phyloP scores from a whole-genome alignment of 164 flowering plant species.

The Piper betle region DNA sequence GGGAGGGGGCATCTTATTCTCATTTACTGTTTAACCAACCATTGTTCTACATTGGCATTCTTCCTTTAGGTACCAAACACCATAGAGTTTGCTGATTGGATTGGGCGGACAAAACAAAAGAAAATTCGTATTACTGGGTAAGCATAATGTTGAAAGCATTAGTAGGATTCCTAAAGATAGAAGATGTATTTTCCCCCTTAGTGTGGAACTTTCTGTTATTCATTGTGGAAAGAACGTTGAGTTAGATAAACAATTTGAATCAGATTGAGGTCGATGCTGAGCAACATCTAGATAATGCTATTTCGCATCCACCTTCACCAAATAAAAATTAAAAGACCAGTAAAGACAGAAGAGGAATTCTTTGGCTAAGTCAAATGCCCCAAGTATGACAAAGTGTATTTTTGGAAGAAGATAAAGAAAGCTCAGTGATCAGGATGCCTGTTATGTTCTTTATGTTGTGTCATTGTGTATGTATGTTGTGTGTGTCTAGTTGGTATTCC shows the following conservation, averaged over 20 bases:
- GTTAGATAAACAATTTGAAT: neutral
- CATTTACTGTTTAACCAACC: neutral
- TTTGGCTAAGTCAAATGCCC: too few relatives aligned
- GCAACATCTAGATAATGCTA: too few relatives aligned
- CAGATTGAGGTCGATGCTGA: too few relatives aligned
- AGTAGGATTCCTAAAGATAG: neutral
- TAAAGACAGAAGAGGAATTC: too few relatives aligned
- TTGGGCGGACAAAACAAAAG: conserved; percentile 94
- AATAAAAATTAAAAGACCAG: too few relatives aligned
- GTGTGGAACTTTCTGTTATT: neutral
- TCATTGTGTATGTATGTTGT: too few relatives aligned
- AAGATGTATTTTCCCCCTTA: neutral
- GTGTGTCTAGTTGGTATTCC: too few relatives aligned
- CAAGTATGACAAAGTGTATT: too few relatives aligned
- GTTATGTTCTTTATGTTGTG: too few relatives aligned
- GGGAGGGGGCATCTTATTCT: neutral
- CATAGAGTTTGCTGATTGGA: conserved; percentile 96
- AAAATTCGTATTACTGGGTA: conserved; percentile 89
- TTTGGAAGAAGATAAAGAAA: too few relatives aligned
- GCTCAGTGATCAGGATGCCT: too few relatives aligned
- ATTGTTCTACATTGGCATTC: neutral
- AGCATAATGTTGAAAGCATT: conserved; percentile 7
- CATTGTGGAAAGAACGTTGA: neutral
- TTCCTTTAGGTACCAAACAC: conserved; percentile 86
- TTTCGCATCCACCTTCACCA: too few relatives aligned